Base-by-base conservation (phyloP, 1,284 basidiomycete species). In the Puccinia coronata region DNA sequence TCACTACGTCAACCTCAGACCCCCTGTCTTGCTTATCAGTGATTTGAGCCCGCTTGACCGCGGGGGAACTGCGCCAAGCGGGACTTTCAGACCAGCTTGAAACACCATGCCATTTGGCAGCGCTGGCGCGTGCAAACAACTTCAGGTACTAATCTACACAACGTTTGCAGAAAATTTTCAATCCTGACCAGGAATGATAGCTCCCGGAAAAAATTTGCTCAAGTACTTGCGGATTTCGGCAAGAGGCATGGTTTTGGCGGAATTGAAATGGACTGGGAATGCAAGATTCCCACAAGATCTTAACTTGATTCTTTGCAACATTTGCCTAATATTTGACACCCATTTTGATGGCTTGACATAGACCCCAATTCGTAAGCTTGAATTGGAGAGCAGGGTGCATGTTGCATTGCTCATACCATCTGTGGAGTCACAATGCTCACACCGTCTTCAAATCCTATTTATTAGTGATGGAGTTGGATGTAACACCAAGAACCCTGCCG, bases 241-340 rank as follows among this genome's bases (percentile, higher is more conserved):
- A 61, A 73, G 47, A 65, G 59, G 23, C 43, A 41, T 65, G 70
- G 70, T 20, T 80, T 80, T 43, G 57, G 20, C 39, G 67, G 78
- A 14, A 72, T 80, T 31, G 78, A 80, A 18, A 72, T 80, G 25
- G 77, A 79, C 31, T 79, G 77, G 76, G 65, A 78, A 78, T 78
- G 76, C 70, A 43, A 51, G 76, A 53, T 2, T 43, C 34, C 4
- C 9, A 18, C 28, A 28, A 1, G 8, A 43, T 20, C 14, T 31
- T 61, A 18, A 34, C n/a, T 51, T 51, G 20, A 23, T 6, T 3
- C 23, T n/a, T 53, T 73, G 51, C 41, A 23, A 5, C 71, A 57
- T 31, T 28, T 55, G 18, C 23, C 34, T 12, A 72, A 4, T 9
- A 20, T 39, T 36, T 31, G 36, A 69, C 25, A 36, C 41, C n/a